These are phyloP conservation scores for Fragaria vesca DNA, from an alignment of 306 rosid species.

Conservation along the genomic window DNA sequence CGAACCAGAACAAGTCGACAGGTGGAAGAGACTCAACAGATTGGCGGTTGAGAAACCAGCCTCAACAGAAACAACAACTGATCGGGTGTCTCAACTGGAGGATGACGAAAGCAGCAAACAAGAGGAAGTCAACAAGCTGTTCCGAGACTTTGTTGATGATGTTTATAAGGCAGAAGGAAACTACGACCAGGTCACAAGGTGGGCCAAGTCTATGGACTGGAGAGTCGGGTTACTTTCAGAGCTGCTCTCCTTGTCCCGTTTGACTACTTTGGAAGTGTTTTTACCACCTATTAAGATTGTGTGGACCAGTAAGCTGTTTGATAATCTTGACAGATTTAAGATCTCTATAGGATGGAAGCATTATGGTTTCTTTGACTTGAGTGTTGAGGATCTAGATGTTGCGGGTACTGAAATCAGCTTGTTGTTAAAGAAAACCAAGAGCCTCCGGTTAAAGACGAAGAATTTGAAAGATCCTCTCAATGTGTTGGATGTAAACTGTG, in stretches of 20 bases:
- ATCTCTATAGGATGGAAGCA: background rate
- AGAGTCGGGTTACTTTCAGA: background rate
- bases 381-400: too few relatives aligned
- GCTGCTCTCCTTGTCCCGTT: background rate
- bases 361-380: fast-evolving
- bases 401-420: background rate
- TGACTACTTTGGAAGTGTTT: background rate
- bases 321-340: background rate
- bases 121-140: too few relatives aligned
- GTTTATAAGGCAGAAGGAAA: too few relatives aligned
- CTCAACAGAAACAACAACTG: too few relatives aligned
- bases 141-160: too few relatives aligned
- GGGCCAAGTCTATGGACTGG: background rate
- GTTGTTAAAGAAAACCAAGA: too few relatives aligned
- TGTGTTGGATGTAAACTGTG: background rate
- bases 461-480: background rate
- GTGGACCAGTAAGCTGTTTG: background rate
- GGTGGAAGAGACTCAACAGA: background rate
- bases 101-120: too few relatives aligned
- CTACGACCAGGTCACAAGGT: background rate
- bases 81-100: too few relatives aligned
- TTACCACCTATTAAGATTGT: background rate
- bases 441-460: background rate
- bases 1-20: background rate
- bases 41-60: background rate